Conservation (phyloP, 257 asterid species). For the Fraxinus pennsylvanica region DNA sequence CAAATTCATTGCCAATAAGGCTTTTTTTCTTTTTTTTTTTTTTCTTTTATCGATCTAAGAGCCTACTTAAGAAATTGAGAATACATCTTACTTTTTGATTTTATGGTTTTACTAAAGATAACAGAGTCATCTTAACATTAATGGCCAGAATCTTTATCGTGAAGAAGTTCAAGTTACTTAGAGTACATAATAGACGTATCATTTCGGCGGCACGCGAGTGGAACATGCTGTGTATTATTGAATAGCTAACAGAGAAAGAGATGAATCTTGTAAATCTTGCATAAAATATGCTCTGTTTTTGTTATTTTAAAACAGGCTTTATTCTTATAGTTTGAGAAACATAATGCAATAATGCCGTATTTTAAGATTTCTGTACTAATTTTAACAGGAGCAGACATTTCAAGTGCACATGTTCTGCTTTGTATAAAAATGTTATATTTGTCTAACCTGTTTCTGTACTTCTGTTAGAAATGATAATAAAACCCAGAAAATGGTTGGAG, state of each 20-base stretch:
- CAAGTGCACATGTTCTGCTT: background rate
- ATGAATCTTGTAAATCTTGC: background rate
- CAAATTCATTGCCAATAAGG: background rate
- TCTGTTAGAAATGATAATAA: background rate
- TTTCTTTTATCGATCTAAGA: no score
- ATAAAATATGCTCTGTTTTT: background rate
- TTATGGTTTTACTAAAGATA: background rate
- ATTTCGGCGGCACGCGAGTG: background rate
- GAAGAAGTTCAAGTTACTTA: background rate
- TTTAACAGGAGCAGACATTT: no score
- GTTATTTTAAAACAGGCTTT: background rate
- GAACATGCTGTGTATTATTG: constrained; percentile 16
- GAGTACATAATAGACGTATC: background rate
- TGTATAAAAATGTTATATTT: background rate
- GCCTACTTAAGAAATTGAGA: background rate
- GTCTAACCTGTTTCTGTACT: background rate
- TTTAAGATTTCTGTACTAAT: no score
- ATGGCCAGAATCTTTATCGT: background rate
- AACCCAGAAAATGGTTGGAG: background rate
- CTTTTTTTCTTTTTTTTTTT: no score
- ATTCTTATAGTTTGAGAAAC: no score
- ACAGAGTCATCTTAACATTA: background rate
- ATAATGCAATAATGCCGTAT: no score
- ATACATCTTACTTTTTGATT: background rate
- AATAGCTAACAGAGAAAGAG: background rate